A percentile compares a stretch with the other conserved stretches of the same genome.
These are phyloP conservation scores for Alectoria sarmentosa DNA, from an alignment of 495 filamentous ascomycete genomes.

Conservation along the genomic window DNA sequence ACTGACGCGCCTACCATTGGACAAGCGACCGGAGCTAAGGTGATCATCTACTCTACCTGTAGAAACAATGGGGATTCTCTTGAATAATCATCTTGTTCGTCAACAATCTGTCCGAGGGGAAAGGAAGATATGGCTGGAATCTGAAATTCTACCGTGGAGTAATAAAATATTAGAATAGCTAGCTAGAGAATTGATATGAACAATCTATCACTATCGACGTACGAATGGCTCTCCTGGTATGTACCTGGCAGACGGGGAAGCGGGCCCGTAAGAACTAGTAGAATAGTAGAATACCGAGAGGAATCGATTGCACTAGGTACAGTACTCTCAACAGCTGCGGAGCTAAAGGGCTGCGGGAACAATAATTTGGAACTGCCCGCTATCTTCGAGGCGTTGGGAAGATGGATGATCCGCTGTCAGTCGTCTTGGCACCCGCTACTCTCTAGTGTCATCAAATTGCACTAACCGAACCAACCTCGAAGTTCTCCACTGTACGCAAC, in stretches of 20 bases:
- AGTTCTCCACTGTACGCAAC: background rate
- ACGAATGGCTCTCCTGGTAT: background rate
- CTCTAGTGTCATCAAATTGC: slow-evolving; percentile 1
- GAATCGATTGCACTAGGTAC: too few species aligned
- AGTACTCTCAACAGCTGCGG: too few species aligned
- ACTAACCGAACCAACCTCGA: too few species aligned
- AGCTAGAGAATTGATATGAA: too few species aligned
- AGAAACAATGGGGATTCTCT: too few species aligned
- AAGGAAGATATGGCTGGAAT: background rate
- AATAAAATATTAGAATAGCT: background rate
- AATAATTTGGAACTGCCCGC: background rate
- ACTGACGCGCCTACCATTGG: background rate
- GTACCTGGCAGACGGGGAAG: background rate
- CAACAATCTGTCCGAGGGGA: background rate
- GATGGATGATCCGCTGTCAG: background rate
- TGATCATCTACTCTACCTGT: background rate
- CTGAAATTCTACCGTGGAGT: background rate
- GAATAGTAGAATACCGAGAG: too few species aligned
- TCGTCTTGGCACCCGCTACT: background rate
- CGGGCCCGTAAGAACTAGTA: background rate
- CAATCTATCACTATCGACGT: too few species aligned
- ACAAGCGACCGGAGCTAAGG: background rate
- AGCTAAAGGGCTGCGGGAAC: background rate
- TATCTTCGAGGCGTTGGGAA: too few species aligned
- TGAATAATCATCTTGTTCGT: background rate